Evolutionary conservation across 768 basidiomycete genomes (phyloP).

Genomic region (Trametes cingulata): DNA sequence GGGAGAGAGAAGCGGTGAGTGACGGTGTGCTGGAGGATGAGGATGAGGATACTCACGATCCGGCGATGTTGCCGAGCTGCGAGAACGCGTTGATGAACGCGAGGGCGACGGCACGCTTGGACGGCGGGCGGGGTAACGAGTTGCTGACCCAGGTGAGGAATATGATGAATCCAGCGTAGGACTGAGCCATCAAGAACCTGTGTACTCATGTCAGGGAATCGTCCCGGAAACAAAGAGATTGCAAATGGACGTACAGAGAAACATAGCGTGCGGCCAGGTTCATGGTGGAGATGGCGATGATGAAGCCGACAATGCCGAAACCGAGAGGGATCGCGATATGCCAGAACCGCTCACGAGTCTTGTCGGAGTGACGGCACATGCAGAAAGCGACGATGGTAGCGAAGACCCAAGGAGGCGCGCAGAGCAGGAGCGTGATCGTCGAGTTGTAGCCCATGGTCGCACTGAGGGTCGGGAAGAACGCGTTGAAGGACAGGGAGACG

Average conservation of each 20-base stretch:
- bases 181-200: conserved; percentile 79
- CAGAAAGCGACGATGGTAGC: conserved; percentile 57
- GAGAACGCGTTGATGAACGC: conserved; percentile 82
- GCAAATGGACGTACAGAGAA: conserved; percentile 49
- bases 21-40: conserved; percentile 29
- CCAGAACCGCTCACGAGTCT: conserved; percentile 65
- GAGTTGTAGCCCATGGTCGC: conserved; percentile 67
- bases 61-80: conserved; percentile 80
- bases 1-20: conserved; percentile 6
- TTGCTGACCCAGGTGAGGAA: conserved; percentile 58
- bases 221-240: conserved; percentile 21
- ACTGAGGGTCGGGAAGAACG: conserved; percentile 76
- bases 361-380: conserved; percentile 69
- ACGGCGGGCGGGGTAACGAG: conserved; percentile 70
- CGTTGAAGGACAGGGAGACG: conserved; percentile 71
- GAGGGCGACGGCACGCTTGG: conserved; percentile 83
- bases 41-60: conserved; percentile 54
- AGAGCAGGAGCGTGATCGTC: conserved; percentile 68
- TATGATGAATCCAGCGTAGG: conserved; percentile 70
- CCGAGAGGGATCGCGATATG: conserved; percentile 57
- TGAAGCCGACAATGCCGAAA: conserved; percentile 72
- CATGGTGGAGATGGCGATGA: conserved; percentile 65
- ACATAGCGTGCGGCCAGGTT: conserved; percentile 63
- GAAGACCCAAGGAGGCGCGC: conserved; percentile 76
- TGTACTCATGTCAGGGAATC: not conserved